These are phyloP conservation scores for Daldinia eschscholtzii DNA, from an alignment of 2,329 filamentous ascomycete genomes.

Conservation along the genomic window DNA sequence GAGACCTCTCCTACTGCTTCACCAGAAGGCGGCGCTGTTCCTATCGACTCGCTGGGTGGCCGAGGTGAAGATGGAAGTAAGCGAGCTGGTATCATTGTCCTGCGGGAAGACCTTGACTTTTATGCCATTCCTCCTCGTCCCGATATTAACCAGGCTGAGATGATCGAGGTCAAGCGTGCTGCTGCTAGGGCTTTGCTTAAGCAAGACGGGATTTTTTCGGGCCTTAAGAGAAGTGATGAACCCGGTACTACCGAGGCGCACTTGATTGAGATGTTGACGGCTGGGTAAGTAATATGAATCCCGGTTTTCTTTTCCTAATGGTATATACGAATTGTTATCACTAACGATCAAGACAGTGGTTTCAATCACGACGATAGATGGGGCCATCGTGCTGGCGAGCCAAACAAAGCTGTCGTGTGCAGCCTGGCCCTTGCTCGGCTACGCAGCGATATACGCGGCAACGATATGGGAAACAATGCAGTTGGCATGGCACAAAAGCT, in stretches of 20 bases:
- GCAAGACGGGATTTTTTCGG: conserved; percentile 96
- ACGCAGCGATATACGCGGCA: conserved; percentile 90
- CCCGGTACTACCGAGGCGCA: conserved; percentile 97
- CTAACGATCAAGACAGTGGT: conserved; percentile 69
- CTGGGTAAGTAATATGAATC: conserved; percentile 75
- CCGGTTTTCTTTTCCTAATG: not conserved
- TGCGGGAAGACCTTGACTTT: conserved; percentile 96
- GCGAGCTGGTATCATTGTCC: conserved; percentile 96
- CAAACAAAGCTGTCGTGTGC: conserved; percentile 98
- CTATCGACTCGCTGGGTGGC: conserved; percentile 77
- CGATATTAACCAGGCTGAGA: conserved; percentile 87
- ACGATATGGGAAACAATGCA: conserved; percentile 78
- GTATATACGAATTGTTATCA: not conserved
- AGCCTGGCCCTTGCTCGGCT: conserved; percentile 93
- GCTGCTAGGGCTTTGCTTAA: conserved; percentile 86
- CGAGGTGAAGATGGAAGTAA: conserved; percentile 73
- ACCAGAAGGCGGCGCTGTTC: conserved; percentile 72
- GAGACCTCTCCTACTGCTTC: conserved; percentile 76
- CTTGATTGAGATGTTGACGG: conserved; percentile 98
- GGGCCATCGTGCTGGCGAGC: conserved; percentile 97
- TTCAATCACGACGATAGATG: conserved; percentile 96
- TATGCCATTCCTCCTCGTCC: conserved; percentile 91
- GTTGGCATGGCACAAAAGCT: conserved; percentile 99
- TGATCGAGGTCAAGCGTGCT: conserved; percentile 96
- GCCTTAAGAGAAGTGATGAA: conserved; percentile 93